Conservation (phyloP, 2,329 filamentous ascomycete species). For the Neofusicoccum parvum region DNA sequence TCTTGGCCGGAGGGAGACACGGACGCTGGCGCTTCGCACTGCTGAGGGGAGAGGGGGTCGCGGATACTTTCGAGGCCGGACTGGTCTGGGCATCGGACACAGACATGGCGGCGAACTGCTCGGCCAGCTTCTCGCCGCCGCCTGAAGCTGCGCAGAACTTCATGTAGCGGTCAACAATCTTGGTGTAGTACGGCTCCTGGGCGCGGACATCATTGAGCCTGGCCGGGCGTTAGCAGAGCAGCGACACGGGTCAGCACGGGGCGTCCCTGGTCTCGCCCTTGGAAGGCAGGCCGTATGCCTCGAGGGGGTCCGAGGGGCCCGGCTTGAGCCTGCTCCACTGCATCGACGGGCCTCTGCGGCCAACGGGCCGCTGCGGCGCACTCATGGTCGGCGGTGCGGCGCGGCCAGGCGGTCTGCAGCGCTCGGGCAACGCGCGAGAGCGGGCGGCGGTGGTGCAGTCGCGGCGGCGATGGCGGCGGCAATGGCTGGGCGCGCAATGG, state of each 20-base stretch:
- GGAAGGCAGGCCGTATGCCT: constrained; percentile 81
- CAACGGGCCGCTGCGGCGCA: constrained; percentile 36
- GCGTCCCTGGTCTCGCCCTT: constrained; percentile 82
- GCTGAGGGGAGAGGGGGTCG: constrained; percentile 19
- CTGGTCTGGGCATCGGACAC: constrained; percentile 29
- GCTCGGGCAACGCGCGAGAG: neutral
- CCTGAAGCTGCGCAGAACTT: constrained; percentile 78
- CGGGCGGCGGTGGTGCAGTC: neutral
- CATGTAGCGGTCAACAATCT: constrained; percentile 87
- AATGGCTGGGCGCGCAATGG: neutral
- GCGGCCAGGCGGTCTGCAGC: neutral
- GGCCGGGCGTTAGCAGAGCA: constrained; percentile 8
- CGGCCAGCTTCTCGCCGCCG: constrained; percentile 71
- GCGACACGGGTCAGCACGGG: constrained; percentile 6
- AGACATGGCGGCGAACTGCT: constrained; percentile 70
- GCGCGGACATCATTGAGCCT: constrained; percentile 65
- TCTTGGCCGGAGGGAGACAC: constrained; percentile 22
- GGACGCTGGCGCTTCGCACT: constrained; percentile 19
- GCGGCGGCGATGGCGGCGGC: too few relatives aligned
- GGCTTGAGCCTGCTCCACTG: constrained; percentile 62
- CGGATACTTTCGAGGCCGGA: constrained; percentile 23
- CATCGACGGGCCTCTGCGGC: constrained; percentile 40
- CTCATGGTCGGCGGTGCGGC: constrained; percentile 1
- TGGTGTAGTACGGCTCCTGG: constrained; percentile 84
- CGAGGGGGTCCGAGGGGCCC: constrained; percentile 73